Evolutionary conservation across 2,329 filamentous ascomycete species (phyloP), one percentile per base, ranked within the genome.

Genomic region (Penicillium vulpinum): DNA sequence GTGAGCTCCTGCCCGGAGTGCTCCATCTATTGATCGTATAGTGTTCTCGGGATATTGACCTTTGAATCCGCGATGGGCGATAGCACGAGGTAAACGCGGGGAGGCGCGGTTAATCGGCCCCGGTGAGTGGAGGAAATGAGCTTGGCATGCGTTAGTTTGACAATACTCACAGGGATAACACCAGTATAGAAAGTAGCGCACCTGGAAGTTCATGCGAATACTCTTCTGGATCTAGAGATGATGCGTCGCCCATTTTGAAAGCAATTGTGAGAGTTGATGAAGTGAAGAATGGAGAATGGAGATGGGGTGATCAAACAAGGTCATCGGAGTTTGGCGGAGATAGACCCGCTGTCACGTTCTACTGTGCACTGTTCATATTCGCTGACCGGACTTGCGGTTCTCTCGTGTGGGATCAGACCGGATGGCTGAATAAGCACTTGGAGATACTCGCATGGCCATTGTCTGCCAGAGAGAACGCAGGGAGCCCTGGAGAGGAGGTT

Each of bases 11-110:
- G 85, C 86, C 31, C 85, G 78, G 2, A 93, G 82, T 1, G 92
- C 92, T 28, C 83, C 88, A 56, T 79, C 79, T 76, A 96, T 95
- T 8, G 90, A 89, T 16, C 80, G 83, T 82, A 97, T 86, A 2
- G 90, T 89, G 75, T 97, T 97, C 74, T 97, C 93, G 0, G 93
- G 91, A 64, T 83, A 90, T 50, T 81, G 81, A 0, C 87, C 86
- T 71, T 90, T 93, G 80, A 73, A 78, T 1, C 77, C 77, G 40
- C 77, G 70, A 61, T 80, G 77, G 28, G 76, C 72, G 54, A 79
- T 75, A 28, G 66, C 69, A 35, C 78, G 74, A 7, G 76, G 75
- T 4, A 66, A 33, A 10, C 46, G 52, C 0, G 51, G 44, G 15
- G 38, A 43, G 22, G 56, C 51, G 10, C 45, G 8, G 6, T 39